Evolutionary conservation across 805 yeast species (phyloP).

Genomic region (Wickerhamiella slavikovae): DNA sequence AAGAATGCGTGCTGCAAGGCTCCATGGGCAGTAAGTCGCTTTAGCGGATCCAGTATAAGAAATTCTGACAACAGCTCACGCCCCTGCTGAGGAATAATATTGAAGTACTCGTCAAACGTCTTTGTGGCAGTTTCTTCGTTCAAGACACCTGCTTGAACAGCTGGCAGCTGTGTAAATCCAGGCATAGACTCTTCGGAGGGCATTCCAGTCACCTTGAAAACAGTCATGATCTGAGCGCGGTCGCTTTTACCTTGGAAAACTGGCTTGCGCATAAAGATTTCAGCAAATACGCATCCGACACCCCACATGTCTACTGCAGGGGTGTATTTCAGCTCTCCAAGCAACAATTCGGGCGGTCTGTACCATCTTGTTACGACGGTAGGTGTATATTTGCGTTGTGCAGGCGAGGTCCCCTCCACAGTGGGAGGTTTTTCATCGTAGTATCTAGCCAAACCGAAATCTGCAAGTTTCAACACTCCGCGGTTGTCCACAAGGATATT

Average conservation of each 20-base stretch:
- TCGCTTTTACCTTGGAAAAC: constrained; percentile 73
- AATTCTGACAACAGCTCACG: constrained; percentile 32
- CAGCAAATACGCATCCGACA: constrained; percentile 87
- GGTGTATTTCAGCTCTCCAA: constrained; percentile 73
- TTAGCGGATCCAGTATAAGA: constrained; percentile 46
- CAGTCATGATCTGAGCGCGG: constrained; percentile 64
- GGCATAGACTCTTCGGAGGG: constrained; percentile 48
- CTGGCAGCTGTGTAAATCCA: constrained; percentile 35
- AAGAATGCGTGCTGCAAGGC: constrained; percentile 61
- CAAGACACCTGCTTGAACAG: constrained; percentile 11
- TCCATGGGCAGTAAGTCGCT: constrained; percentile 57
- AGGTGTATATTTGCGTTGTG: constrained; percentile 27
- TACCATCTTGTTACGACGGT: constrained; percentile 94
- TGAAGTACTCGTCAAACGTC: constrained; percentile 23
- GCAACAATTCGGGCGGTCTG: constrained; percentile 78
- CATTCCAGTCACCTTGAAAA: constrained; percentile 66
- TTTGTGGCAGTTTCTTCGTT: constrained; percentile 12
- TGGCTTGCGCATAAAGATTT: constrained; percentile 63
- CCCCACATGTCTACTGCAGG: constrained; percentile 98
- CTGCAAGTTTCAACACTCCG: constrained; percentile 79
- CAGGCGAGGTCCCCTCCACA: constrained; percentile 24
- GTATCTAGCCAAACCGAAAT: constrained; percentile 78
- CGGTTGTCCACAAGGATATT: constrained; percentile 59
- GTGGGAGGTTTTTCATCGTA: constrained; percentile 45
- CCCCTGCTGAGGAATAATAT: constrained; percentile 11